A percentile compares a stretch with the other conserved stretches of the same genome.
These are phyloP conservation scores for Aeminium ludgeri DNA, from an alignment of 495 filamentous ascomycete species.

Conservation along the genomic window DNA sequence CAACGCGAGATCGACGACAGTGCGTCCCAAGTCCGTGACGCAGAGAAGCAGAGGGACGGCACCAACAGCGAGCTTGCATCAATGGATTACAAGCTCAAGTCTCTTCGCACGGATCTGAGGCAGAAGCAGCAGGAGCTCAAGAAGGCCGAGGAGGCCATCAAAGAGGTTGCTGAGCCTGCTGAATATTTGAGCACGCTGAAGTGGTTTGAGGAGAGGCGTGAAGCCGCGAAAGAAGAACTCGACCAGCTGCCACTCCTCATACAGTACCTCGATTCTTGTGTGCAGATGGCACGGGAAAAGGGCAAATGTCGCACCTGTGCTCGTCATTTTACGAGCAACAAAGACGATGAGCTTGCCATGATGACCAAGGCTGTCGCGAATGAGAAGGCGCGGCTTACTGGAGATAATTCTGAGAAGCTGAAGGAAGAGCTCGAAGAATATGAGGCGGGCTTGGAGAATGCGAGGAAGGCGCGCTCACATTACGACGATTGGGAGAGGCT, in stretches of 20 bases:
- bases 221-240: constrained; percentile 43
- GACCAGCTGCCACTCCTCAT: constrained; percentile 43
- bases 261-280: constrained; percentile 45
- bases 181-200: constrained; percentile 36
- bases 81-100: constrained; percentile 59
- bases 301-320: constrained; percentile 58
- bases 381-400: constrained; percentile 39
- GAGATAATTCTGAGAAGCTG: constrained; percentile 25
- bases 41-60: constrained; percentile 50
- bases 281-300: constrained; percentile 37
- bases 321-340: constrained; percentile 37
- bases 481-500: constrained; percentile 62
- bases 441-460: constrained; percentile 38
- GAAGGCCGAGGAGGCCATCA: constrained; percentile 35
- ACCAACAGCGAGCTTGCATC: constrained; percentile 58
- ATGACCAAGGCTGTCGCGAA: constrained; percentile 32
- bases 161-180: constrained; percentile 37
- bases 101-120: constrained; percentile 38
- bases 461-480: constrained; percentile 42
- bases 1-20: constrained; percentile 42
- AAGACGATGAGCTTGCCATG: constrained; percentile 25
- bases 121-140: constrained; percentile 48
- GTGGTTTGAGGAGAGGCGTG: constrained; percentile 42
- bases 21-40: constrained; percentile 38
- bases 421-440: constrained; percentile 34